These are phyloP conservation scores for Tolypocladium paradoxum DNA, from an alignment of 2,329 filamentous ascomycete species.

Conservation along the genomic window DNA sequence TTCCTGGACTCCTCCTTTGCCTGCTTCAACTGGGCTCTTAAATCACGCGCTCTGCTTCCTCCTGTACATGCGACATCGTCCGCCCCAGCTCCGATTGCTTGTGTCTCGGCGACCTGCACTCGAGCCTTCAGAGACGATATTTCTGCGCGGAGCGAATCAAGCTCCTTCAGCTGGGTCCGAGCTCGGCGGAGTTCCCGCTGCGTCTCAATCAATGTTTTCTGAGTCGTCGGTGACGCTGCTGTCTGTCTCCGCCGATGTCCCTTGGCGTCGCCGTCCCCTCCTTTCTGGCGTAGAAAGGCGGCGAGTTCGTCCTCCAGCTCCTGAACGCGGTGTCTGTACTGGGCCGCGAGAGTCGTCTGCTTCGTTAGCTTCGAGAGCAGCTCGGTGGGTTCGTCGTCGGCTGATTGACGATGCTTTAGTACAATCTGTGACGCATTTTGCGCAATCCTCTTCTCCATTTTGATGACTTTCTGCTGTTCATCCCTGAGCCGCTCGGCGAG, in stretches of 20 bases:
- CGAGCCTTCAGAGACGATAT: constrained; percentile 40
- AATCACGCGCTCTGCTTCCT: constrained; percentile 19
- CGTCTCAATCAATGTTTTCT: constrained; percentile 40
- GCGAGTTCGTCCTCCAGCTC: constrained; percentile 43
- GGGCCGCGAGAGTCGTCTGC: constrained; percentile 45
- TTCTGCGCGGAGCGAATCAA: constrained; percentile 40
- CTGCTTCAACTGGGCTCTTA: constrained; percentile 31
- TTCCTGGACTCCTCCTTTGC: constrained; percentile 31
- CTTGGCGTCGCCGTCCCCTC: constrained; percentile 19
- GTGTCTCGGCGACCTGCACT: constrained; percentile 32
- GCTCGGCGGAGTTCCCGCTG: constrained; percentile 44
- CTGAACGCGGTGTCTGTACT: constrained; percentile 49
- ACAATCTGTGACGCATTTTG: constrained; percentile 48
- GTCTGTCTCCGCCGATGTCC: constrained; percentile 24
- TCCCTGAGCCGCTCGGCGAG: constrained; percentile 55
- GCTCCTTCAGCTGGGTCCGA: constrained; percentile 41
- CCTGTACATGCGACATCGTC: constrained; percentile 13
- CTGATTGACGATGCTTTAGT: constrained; percentile 17
- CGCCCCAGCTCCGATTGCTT: constrained; percentile 21
- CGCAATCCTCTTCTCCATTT: constrained; percentile 52
- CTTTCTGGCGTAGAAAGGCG: constrained; percentile 24
- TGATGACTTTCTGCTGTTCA: constrained; percentile 53
- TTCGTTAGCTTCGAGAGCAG: constrained; percentile 43
- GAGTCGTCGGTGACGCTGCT: constrained; percentile 36
- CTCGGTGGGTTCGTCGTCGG: constrained; percentile 33